Conservation (phyloP, 306 rosid species). For the Inga laurina region DNA sequence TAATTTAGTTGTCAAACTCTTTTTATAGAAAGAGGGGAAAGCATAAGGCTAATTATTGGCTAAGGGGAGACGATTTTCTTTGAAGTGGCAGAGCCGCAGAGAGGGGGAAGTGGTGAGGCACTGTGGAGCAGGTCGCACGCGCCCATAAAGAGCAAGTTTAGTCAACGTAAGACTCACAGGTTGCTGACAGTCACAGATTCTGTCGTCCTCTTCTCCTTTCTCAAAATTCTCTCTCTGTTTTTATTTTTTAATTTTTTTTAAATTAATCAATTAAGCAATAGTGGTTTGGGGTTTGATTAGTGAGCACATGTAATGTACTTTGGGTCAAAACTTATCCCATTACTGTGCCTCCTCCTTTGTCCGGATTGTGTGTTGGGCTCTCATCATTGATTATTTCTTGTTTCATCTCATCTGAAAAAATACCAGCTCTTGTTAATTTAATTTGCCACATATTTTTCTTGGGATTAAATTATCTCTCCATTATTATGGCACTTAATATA, state of each 20-base stretch:
- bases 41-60: too few relatives aligned
- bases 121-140: neutral
- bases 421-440: neutral
- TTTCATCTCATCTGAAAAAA: neutral
- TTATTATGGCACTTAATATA: too few relatives aligned
- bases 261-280: neutral
- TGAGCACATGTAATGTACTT: neutral
- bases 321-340: constrained; percentile 20
- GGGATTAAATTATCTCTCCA: neutral
- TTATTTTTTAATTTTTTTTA: neutral
- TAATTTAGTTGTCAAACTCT: too few relatives aligned
- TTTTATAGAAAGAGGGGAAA: too few relatives aligned
- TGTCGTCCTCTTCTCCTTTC: neutral
- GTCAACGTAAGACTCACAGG: constrained; percentile 7
- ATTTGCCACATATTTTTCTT: too few relatives aligned
- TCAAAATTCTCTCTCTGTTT: neutral
- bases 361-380: neutral
- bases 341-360: neutral
- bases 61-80: too few relatives aligned
- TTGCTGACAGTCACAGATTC: constrained; percentile 25
- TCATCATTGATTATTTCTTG: neutral
- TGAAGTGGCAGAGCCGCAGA: too few relatives aligned
- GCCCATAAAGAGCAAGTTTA: neutral
- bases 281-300: constrained; percentile 21
- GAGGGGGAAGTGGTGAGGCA: neutral